These are phyloP conservation scores for Podila epicladia DNA, from an alignment of 192 early-diverging fungal genomes.

Conservation along the genomic window DNA sequence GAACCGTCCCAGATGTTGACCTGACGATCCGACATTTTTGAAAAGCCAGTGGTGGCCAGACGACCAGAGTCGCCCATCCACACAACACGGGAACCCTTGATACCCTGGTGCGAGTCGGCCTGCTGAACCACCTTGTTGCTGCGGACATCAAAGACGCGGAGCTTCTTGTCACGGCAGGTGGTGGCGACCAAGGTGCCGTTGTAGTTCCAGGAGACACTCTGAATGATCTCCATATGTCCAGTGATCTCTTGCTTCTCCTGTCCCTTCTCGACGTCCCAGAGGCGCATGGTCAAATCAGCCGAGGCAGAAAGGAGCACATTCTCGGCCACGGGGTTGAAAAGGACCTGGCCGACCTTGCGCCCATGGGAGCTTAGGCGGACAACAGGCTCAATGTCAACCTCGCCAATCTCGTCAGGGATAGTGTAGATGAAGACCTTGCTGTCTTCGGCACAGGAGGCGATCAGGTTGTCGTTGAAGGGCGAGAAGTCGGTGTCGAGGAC, in stretches of 20 bases:
- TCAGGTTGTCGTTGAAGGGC: constrained; percentile 97
- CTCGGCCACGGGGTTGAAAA: constrained; percentile 96
- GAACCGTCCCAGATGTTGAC: constrained; percentile 88
- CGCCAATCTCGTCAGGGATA: constrained; percentile 82
- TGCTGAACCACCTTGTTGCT: constrained; percentile 84
- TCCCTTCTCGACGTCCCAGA: constrained; percentile 96
- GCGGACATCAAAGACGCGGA: constrained; percentile 94
- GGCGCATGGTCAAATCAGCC: constrained; percentile 85
- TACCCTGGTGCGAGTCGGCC: constrained; percentile 88
- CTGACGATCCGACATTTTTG: constrained; percentile 93
- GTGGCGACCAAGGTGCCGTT: constrained; percentile 88
- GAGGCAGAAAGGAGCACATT: constrained; percentile 92
- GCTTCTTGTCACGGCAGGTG: constrained; percentile 96
- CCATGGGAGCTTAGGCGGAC: constrained; percentile 85
- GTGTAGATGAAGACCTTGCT: constrained; percentile 95
- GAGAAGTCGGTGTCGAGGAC: constrained; percentile 98
- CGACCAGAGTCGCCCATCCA: constrained; percentile 88
- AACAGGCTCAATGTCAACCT: constrained; percentile 79
- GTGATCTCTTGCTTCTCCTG: constrained; percentile 78
- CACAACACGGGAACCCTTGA: constrained; percentile 95
- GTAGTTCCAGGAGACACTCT: constrained; percentile 91
- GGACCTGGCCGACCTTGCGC: constrained; percentile 97
- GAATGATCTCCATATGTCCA: constrained; percentile 91
- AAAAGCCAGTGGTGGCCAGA: constrained; percentile 94
- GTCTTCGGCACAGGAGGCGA: constrained; percentile 89